These are phyloP conservation scores for Heliamphora pulchella DNA, from an alignment of 179 eudicot species.

Conservation along the genomic window DNA sequence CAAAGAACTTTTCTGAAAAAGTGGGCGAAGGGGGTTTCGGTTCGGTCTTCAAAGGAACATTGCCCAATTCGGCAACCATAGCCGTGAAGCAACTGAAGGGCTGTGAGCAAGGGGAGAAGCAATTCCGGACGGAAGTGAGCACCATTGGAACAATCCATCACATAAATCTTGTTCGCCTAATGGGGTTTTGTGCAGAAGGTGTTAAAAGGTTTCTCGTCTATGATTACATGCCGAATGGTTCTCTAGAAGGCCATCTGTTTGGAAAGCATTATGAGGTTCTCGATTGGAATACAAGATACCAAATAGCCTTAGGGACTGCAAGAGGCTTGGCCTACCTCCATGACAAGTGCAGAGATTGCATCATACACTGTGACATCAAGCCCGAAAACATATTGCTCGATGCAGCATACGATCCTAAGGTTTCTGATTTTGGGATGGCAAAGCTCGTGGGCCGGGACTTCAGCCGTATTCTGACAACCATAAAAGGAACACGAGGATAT, in stretches of 20 bases:
- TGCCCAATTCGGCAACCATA: constrained; percentile 44
- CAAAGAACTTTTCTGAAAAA: constrained; percentile 56
- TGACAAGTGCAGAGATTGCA: constrained; percentile 3
- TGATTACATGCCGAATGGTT: constrained; percentile 59
- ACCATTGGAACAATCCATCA: constrained; percentile 66
- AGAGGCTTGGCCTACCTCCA: constrained; percentile 6
- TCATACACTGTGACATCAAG: not conserved
- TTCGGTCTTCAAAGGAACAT: constrained; percentile 52
- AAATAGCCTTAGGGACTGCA: not conserved
- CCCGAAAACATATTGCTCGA: constrained; percentile 40
- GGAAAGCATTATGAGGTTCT: constrained; percentile 17
- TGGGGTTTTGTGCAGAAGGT: constrained; percentile 56
- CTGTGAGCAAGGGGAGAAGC: constrained; percentile 58
- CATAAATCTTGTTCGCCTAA: constrained; percentile 55
- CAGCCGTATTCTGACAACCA: constrained; percentile 61
- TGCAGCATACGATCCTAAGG: constrained; percentile 44
- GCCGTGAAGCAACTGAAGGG: constrained; percentile 58
- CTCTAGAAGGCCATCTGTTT: constrained; percentile 47
- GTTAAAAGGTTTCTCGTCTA: constrained; percentile 44
- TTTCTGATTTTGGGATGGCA: constrained; percentile 63
- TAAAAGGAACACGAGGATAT: constrained; percentile 64
- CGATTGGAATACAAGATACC: constrained; percentile 33
- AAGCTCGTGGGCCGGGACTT: constrained; percentile 64
- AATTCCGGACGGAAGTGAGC: constrained; percentile 56
- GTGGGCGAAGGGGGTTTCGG: constrained; percentile 63